Evolutionary conservation across 2,329 filamentous ascomycete genomes (phyloP).

Genomic region (Aspergillus luchuensis): DNA sequence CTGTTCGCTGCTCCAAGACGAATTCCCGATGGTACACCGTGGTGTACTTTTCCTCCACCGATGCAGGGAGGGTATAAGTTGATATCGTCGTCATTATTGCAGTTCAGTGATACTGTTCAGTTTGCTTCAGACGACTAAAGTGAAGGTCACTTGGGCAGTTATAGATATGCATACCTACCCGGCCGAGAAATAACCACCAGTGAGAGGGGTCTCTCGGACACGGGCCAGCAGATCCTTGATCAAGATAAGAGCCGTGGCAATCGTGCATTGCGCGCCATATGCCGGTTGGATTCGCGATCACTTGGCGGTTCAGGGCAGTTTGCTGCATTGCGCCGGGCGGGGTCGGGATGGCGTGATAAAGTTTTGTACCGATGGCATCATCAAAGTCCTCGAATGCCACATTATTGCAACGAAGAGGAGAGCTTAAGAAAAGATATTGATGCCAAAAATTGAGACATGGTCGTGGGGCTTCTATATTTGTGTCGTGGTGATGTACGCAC

Average conservation of each 20-base stretch:
- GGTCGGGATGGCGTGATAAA: conserved; percentile 36
- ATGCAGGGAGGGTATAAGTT: conserved; percentile 9
- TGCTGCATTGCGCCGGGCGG: conserved; percentile 36
- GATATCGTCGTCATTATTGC: conserved; percentile 17
- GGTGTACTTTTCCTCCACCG: conserved; percentile 17
- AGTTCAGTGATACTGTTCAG: not conserved
- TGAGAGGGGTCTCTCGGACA: not conserved
- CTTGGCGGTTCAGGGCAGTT: not conserved
- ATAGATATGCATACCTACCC: not conserved
- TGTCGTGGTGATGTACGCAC: no score
- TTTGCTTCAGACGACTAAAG: not conserved
- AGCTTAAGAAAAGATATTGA: no score
- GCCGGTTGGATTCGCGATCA: not conserved
- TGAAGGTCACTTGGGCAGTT: not conserved
- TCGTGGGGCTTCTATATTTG: no score
- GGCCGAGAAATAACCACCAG: not conserved
- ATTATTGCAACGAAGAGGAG: no score
- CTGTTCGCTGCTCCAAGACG: conserved; percentile 11
- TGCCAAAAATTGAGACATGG: not conserved
- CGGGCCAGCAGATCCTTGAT: not conserved
- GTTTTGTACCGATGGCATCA: not conserved
- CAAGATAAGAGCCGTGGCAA: not conserved
- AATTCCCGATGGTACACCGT: conserved; percentile 15
- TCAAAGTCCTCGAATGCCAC: not conserved
- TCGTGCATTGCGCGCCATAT: not conserved